These are phyloP conservation scores for Artemisia tridentata DNA, from an alignment of 129 eudicot species.

Conservation along the genomic window DNA sequence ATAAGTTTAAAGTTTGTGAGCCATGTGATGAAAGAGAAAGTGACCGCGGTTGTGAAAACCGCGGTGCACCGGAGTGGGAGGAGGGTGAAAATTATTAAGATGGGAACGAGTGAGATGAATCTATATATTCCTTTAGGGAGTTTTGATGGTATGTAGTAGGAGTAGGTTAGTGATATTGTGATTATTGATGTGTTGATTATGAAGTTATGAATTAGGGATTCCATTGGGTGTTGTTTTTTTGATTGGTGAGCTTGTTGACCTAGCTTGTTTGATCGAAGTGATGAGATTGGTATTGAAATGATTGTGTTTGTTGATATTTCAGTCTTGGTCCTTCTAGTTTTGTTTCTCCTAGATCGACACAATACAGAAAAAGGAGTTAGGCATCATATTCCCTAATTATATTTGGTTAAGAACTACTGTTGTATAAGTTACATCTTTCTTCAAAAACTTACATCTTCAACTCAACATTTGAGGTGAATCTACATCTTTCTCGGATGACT, in stretches of 20 bases:
- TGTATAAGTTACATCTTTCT: no score
- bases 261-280: not conserved
- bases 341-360: no score
- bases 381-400: no score
- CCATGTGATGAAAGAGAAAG: conserved; percentile 50
- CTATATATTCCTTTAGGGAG: conserved; percentile 44
- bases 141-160: conserved; percentile 44
- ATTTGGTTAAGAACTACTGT: no score
- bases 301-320: conserved; percentile 11
- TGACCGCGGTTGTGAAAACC: conserved; percentile 38
- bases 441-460: no score
- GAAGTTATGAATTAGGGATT: conserved; percentile 7
- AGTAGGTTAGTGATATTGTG: conserved; percentile 37
- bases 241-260: not conserved
- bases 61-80: conserved; percentile 41
- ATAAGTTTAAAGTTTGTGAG: conserved; percentile 46
- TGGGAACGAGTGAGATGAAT: conserved; percentile 50
- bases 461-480: no score
- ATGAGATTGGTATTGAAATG: not conserved
- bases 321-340: not conserved
- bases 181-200: conserved; percentile 10
- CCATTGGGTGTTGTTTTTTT: conserved; percentile 20
- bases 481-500: no score
- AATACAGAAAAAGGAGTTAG: no score
- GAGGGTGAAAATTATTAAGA: conserved; percentile 36